A percentile compares a stretch with the other conserved stretches of the same genome.
These are phyloP conservation scores for Filobasidium uniguttulatum DNA, from an alignment of 1,284 basidiomycete genomes.

Conservation along the genomic window DNA sequence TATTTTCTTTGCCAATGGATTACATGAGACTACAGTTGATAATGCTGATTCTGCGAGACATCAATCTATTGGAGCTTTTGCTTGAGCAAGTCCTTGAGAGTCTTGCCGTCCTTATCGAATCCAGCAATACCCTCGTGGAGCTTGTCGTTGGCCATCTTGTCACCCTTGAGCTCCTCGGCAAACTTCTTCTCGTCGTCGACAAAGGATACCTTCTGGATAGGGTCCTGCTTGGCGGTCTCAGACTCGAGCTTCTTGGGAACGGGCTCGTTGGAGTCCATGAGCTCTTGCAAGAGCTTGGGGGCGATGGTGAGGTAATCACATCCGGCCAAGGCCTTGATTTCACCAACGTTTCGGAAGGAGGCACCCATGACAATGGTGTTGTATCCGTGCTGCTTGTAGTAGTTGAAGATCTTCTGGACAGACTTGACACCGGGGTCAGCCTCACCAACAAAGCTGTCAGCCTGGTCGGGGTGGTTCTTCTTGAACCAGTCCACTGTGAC, in stretches of 20 bases:
- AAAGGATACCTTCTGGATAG: constrained; percentile 67
- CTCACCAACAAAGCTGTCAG: constrained; percentile 70
- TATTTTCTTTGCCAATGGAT: too few species aligned
- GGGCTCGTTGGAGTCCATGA: constrained; percentile 53
- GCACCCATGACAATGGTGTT: constrained; percentile 99
- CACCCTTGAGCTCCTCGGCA: constrained; percentile 80
- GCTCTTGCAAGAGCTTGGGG: constrained; percentile 42
- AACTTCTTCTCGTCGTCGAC: constrained; percentile 91
- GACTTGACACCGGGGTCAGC: constrained; percentile 90
- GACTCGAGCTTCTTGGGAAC: constrained; percentile 78
- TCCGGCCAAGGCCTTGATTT: constrained; percentile 89
- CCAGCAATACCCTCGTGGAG: constrained; percentile 83
- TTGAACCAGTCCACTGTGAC: constrained; percentile 83
- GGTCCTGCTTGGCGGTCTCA: constrained; percentile 47
- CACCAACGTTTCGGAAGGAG: constrained; percentile 88
- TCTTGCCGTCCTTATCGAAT: constrained; percentile 87
- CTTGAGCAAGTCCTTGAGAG: constrained; percentile 71
- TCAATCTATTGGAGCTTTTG: constrained; percentile 53
- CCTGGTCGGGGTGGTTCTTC: constrained; percentile 64
- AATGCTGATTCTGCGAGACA: too few species aligned
- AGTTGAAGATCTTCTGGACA: constrained; percentile 94
- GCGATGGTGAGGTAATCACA: constrained; percentile 95
- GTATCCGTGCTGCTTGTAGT: constrained; percentile 98
- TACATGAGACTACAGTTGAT: too few species aligned
- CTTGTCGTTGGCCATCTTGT: constrained; percentile 92